Conservation (phyloP, 345 rosid species). For the Syzygium jambos region DNA sequence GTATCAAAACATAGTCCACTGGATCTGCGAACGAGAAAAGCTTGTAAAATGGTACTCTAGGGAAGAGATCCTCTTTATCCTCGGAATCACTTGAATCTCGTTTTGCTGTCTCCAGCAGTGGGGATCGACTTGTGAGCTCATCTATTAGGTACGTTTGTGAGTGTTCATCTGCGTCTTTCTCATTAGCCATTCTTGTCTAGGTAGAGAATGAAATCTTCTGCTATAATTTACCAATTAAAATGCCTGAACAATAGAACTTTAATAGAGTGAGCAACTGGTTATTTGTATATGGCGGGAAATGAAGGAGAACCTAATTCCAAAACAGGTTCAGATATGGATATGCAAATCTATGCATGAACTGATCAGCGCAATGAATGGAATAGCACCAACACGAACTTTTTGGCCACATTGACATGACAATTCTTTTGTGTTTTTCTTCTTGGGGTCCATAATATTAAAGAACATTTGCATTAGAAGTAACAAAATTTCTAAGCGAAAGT, state of each 20-base stretch:
- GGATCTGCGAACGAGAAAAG: slow-evolving; percentile 66
- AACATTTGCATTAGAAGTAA: not conserved
- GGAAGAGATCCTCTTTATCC: slow-evolving; percentile 7
- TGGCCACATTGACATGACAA: not conserved
- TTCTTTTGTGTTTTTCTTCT: not conserved
- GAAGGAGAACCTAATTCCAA: not conserved
- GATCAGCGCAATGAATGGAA: not conserved
- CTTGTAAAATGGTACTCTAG: slow-evolving; percentile 21
- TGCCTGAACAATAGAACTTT: not conserved
- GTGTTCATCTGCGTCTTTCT: not conserved
- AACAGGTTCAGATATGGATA: not conserved
- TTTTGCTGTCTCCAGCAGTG: not conserved
- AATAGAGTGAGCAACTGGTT: not conserved
- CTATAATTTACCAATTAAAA: not conserved
- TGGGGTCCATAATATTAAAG: not conserved
- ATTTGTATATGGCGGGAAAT: not conserved
- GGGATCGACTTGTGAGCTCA: not conserved
- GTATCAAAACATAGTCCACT: slow-evolving; percentile 41
- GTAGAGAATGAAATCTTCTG: not conserved
- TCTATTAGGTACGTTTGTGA: not conserved
- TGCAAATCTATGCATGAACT: not conserved
- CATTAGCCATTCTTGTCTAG: not conserved
- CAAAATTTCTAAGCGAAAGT: not conserved
- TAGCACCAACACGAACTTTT: not conserved
- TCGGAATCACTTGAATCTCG: not conserved